Evolutionary conservation across 441 rosid species (phyloP), one percentile per base, ranked within the genome.

Genomic region (Metrosideros polymorpha): DNA sequence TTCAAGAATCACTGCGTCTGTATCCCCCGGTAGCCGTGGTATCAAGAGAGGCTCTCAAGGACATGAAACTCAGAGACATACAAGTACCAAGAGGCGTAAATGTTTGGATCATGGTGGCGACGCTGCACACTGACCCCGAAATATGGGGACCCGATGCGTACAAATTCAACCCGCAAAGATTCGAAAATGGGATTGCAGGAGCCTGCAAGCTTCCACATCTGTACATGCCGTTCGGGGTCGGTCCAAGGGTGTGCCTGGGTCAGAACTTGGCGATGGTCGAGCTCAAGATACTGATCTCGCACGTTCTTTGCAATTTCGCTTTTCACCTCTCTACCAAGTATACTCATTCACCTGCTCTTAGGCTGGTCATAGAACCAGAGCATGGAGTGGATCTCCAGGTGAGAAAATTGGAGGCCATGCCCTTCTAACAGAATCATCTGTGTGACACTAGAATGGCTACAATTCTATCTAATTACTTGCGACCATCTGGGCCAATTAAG

Each of bases 1-100:
- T 91, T 29, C 84, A 88, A 39, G 93, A 91, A 75, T 85, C 85
- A 10, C 83, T 89, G 56, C 82, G 91, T 5, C 90, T 90, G 3
- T 91, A 90, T 47, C 76, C 86, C 1, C 91, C 91, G 2, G 87
- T 77, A 9, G n/a, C 84, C 0, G 42, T 90, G 12, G 35, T 83
- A 18, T 30, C 87, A 22, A 87, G 92, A 61, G 90, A 90, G 87
- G 91, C 88, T 9, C 85, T 87, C 42, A 89, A 61, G 9, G 93
- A 90, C 29, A 59, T 63, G 7, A 88, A 84, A 27, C 25, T 87
- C 0, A 84, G 88, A n/a, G 83, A 87, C 39, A 35, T 84, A 29
- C 54, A 66, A 4, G 79, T 88, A n/a, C 92, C 93, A 18, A 88
- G 87, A 86, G 93, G 92, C 2, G 66, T 87, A 3, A 32, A 86